These are phyloP conservation scores for Russula dissimulans DNA, from an alignment of 768 basidiomycete genomes.

Conservation along the genomic window DNA sequence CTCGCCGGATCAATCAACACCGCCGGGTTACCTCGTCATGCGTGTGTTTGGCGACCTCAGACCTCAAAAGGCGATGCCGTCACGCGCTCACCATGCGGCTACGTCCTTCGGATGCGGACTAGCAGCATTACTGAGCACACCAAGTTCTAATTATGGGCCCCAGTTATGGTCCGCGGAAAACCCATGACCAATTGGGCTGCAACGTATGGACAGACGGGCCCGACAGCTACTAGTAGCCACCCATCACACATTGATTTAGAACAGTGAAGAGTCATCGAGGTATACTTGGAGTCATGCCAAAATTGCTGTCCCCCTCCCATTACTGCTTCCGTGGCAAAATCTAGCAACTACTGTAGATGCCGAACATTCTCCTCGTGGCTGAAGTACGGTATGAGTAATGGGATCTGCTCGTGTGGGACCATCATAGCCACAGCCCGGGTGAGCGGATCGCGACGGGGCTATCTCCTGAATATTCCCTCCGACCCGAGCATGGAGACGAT, in stretches of 20 bases:
- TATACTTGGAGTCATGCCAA: background rate
- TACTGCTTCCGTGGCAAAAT: background rate
- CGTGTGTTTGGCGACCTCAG: too few relatives aligned
- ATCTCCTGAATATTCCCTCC: background rate
- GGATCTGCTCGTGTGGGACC: background rate
- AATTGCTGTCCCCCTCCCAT: background rate
- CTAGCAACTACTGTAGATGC: constrained; percentile 3
- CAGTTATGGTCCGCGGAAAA: background rate
- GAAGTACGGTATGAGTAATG: background rate
- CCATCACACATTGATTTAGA: background rate
- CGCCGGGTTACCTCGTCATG: background rate
- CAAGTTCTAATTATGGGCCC: background rate
- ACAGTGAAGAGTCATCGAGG: background rate
- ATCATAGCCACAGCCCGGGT: background rate
- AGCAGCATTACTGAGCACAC: background rate
- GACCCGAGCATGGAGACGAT: background rate
- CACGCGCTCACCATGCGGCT: constrained; percentile 4
- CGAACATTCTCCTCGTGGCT: background rate
- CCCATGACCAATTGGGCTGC: background rate
- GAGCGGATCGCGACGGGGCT: background rate
- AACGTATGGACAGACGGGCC: background rate
- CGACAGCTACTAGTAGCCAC: background rate
- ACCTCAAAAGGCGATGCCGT: background rate
- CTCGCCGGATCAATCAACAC: constrained; percentile 9
- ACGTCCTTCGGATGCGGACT: background rate